Conservation (phyloP, 345 rosid genomes). For the Heritiera fomes region DNA sequence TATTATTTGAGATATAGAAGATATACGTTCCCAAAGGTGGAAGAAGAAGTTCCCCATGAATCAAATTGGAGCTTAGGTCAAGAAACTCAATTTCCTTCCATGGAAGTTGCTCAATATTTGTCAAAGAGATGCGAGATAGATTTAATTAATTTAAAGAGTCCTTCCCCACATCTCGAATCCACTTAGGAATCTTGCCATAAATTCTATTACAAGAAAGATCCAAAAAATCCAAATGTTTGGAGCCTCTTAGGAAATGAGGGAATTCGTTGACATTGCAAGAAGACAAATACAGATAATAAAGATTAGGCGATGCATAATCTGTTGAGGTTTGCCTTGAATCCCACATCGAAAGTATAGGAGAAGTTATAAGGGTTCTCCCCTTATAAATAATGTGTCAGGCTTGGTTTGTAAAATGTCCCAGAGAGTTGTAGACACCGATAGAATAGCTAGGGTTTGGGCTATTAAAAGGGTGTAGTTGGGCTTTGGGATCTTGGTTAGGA, state of each 20-base stretch:
- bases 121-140: slow-evolving; percentile 24
- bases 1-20: slow-evolving; percentile 15
- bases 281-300: not conserved
- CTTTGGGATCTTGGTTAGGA: too few relatives aligned
- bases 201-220: slow-evolving; percentile 29
- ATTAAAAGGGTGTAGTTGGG: too few relatives aligned
- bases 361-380: too few relatives aligned
- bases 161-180: slow-evolving; percentile 5
- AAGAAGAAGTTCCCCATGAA: slow-evolving; percentile 8
- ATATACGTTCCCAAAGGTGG: not conserved
- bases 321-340: too few relatives aligned
- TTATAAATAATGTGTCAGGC: too few relatives aligned
- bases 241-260: slow-evolving; percentile 16
- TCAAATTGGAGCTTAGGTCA: slow-evolving; percentile 16
- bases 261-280: slow-evolving; percentile 20
- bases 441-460: too few relatives aligned
- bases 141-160: not conserved
- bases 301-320: not conserved
- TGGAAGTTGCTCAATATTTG: not conserved
- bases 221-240: not conserved
- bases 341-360: too few relatives aligned
- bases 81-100: not conserved
- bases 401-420: too few relatives aligned
- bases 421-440: too few relatives aligned
- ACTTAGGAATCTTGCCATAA: slow-evolving; percentile 24